Base-by-base conservation (phyloP, 768 basidiomycete genomes). In the Podaxis sp. region DNA sequence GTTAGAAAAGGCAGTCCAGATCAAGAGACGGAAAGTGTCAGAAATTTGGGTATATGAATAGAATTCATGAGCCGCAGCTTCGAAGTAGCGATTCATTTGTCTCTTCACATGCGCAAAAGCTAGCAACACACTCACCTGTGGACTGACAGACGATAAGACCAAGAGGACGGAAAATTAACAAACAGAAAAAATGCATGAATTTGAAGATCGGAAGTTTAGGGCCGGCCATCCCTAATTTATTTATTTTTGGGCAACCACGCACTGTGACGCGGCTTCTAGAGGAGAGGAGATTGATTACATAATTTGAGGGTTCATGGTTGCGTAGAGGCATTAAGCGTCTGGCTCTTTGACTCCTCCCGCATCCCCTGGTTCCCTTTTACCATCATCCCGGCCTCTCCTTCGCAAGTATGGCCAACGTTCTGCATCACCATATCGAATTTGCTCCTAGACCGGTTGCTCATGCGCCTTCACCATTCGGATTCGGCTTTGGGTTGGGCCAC, bases 11-110 rank as follows among this genome's bases (percentile, higher is more conserved):
- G 4, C 15, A 28, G 33, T 24, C 50, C 10, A 53, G n/a, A 51
- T 46, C 62, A 64, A 38, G 44, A 60, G 44, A 64, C 56, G 55
- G 68, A 67, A 72, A 75, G 68, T 78, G 81, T 93, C 91, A 78
- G 91, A 92, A 93, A 93, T 92, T 93, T 93, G 91, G 91, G 91
- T 93, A 93, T 93, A 84, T 72, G 79, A 80, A 77, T 67, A 73
- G 76, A 73, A 74, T 77, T 93, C 90, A 91, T 82, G 24, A 87
- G 84, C 89, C 76, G 65, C 65, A 73, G 85, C 86, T 86, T 93
- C 91, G 73, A 91, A 85, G 91, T 93, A 92, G 90, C 90, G 90
- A 92, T 93, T 91, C 90, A 76, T 79, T 66, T 77, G 71, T 81
- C 72, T 92, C 90, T 81, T 93, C 91, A 83, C 75, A 37, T 76